Conservation (phyloP, 495 filamentous ascomycete genomes). For the Tuber calosporum region DNA sequence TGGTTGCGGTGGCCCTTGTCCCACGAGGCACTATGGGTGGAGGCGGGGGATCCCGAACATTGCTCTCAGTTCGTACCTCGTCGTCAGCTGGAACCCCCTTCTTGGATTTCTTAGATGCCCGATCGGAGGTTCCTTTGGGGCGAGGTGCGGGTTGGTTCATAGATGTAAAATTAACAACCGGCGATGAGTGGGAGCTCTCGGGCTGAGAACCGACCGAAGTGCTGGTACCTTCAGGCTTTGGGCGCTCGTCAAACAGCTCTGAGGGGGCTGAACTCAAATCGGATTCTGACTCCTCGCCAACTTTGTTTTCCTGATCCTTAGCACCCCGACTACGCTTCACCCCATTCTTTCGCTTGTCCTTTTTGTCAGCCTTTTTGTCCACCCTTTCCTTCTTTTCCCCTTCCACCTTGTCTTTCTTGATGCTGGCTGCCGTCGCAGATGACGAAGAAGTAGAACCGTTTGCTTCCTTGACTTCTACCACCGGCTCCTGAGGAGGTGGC, state of each 20-base stretch:
- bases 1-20: slow-evolving; percentile 23
- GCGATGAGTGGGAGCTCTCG: slow-evolving; percentile 23
- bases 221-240: slow-evolving; percentile 11
- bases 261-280: slow-evolving; percentile 31
- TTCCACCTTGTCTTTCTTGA: slow-evolving; percentile 34
- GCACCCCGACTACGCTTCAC: slow-evolving; percentile 22
- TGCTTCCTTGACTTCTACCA: slow-evolving; percentile 12
- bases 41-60: slow-evolving; percentile 39
- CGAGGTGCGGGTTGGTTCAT: slow-evolving; percentile 8
- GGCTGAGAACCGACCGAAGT: slow-evolving; percentile 22
- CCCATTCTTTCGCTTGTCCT: slow-evolving; percentile 34
- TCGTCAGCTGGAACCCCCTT: slow-evolving; percentile 32
- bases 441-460: slow-evolving; percentile 27
- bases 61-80: slow-evolving; percentile 35
- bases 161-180: slow-evolving; percentile 25
- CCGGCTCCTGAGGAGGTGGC: slow-evolving; percentile 13
- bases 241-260: slow-evolving; percentile 26
- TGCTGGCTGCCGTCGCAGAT: slow-evolving; percentile 25
- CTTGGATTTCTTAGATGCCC: neutral
- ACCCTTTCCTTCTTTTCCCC: slow-evolving; percentile 33
- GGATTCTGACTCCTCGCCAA: slow-evolving; percentile 31
- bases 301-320: slow-evolving; percentile 20
- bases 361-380: slow-evolving; percentile 22
- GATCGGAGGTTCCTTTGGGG: neutral
- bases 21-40: slow-evolving; percentile 14